These are phyloP conservation scores for Microdochium nivale DNA, from an alignment of 2,329 filamentous ascomycete species.

Conservation along the genomic window DNA sequence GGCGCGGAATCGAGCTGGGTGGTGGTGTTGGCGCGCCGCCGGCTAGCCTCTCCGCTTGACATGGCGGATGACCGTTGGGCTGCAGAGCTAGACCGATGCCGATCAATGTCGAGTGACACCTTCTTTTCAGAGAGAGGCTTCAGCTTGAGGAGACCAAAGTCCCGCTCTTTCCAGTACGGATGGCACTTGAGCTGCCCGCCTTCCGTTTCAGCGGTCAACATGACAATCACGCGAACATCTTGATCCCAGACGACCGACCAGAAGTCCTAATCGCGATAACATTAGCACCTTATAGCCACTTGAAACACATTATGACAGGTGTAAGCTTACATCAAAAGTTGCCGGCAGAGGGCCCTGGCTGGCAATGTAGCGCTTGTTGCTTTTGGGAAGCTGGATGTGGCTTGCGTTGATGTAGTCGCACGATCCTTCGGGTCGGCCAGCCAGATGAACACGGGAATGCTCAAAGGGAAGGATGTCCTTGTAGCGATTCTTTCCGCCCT, in stretches of 20 bases:
- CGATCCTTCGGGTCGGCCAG: slow-evolving; percentile 53
- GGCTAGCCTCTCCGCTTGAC: slow-evolving; percentile 27
- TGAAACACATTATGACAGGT: background rate
- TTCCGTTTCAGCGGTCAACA: slow-evolving; percentile 91
- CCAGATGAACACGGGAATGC: slow-evolving; percentile 77
- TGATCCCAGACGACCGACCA: slow-evolving; percentile 98
- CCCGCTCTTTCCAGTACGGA: slow-evolving; percentile 76
- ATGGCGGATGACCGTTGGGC: slow-evolving; percentile 17
- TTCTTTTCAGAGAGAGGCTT: slow-evolving; percentile 74
- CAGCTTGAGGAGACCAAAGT: slow-evolving; percentile 71
- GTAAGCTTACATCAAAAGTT: slow-evolving; percentile 69
- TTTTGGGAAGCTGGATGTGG: slow-evolving; percentile 69
- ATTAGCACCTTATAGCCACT: slow-evolving; percentile 14
- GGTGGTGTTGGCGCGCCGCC: slow-evolving; percentile 46
- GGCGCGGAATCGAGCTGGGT: slow-evolving; percentile 28
- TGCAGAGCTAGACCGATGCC: slow-evolving; percentile 32
- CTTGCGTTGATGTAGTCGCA: slow-evolving; percentile 98
- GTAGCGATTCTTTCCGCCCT: slow-evolving; percentile 91
- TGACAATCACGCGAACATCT: slow-evolving; percentile 88
- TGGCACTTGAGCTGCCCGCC: slow-evolving; percentile 93
- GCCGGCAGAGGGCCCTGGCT: slow-evolving; percentile 88
- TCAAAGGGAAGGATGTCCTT: slow-evolving; percentile 98
- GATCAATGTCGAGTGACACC: slow-evolving; percentile 65
- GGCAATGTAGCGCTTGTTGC: slow-evolving; percentile 89
- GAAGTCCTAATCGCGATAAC: slow-evolving; percentile 61